phyloP scores from a whole-genome alignment of 352 stramenopile species.

The Pythium aristosporum region DNA sequence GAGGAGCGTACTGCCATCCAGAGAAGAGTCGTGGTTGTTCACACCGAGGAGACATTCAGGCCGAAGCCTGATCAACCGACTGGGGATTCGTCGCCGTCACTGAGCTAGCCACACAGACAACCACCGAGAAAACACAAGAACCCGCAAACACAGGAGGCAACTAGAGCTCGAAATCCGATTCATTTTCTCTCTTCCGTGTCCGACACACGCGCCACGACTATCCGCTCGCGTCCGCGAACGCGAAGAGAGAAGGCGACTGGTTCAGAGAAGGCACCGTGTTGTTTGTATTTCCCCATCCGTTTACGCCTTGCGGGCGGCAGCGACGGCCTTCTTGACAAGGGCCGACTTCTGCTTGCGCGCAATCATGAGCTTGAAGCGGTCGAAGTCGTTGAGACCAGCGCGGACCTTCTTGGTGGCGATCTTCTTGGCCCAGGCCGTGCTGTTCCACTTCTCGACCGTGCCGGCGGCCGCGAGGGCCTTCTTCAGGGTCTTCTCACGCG shows the following conservation, averaged over 20 bases:
- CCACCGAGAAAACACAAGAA: not conserved
- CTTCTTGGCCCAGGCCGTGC: conserved; percentile 98
- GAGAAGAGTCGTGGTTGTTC: too few species aligned
- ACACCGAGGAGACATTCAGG: too few species aligned
- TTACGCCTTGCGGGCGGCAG: conserved; percentile 69
- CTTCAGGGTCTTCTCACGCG: conserved; percentile 94
- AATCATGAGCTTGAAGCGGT: conserved; percentile 99
- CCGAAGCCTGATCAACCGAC: too few species aligned
- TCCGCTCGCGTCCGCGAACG: not conserved
- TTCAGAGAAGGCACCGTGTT: conserved; percentile 28
- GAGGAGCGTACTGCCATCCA: too few species aligned
- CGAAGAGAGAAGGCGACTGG: conserved; percentile 2
- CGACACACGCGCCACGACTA: not conserved
- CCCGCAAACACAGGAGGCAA: not conserved
- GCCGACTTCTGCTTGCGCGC: conserved; percentile 98
- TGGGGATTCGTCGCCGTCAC: not conserved
- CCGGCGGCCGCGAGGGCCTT: conserved; percentile 86
- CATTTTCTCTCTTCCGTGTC: conserved; percentile 15
- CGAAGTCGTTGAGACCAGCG: conserved; percentile 95
- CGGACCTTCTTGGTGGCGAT: conserved; percentile 95
- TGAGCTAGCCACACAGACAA: not conserved
- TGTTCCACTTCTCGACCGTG: conserved; percentile 95
- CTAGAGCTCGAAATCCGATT: conserved; percentile 25
- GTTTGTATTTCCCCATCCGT: conserved; percentile 24
- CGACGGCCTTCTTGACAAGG: conserved; percentile 92